Evolutionary conservation across 441 rosid species (phyloP).

Genomic region (Jatropha multifida): DNA sequence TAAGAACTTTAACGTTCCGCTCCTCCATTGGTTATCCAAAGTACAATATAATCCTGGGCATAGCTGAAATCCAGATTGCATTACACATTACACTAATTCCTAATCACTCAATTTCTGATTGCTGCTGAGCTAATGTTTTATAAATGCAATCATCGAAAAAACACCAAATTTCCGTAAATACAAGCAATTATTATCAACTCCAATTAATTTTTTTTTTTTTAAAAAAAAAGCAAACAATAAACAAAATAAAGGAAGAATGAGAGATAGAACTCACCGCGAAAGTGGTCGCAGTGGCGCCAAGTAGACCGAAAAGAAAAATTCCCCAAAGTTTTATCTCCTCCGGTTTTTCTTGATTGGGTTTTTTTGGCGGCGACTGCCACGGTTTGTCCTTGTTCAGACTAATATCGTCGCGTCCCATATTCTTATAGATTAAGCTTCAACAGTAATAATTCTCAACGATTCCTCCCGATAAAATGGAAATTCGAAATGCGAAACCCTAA

Average conservation of each 20-base stretch:
- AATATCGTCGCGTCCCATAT: conserved; percentile 18
- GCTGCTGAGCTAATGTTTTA: not conserved
- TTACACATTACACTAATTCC: not conserved
- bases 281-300: conserved; percentile 86
- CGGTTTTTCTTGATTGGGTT: conserved; percentile 29
- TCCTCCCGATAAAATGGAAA: not conserved
- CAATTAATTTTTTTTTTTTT: not conserved
- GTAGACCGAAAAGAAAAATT: conserved; percentile 57
- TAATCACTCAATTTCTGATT: not conserved
- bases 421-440: not conserved
- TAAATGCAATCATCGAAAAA: not conserved
- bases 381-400: conserved; percentile 9
- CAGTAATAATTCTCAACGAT: not conserved
- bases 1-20: not conserved
- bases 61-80: not conserved
- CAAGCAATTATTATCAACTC: not conserved
- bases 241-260: not conserved
- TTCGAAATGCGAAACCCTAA: conserved; percentile 15
- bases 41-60: not conserved
- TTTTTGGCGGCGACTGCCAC: conserved; percentile 12
- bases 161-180: not conserved
- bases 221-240: too few relatives aligned
- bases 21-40: not conserved
- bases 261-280: conserved; percentile 50
- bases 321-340: conserved; percentile 60